Base-by-base conservation (phyloP, 306 rosid species). In the Lotus japonicus region DNA sequence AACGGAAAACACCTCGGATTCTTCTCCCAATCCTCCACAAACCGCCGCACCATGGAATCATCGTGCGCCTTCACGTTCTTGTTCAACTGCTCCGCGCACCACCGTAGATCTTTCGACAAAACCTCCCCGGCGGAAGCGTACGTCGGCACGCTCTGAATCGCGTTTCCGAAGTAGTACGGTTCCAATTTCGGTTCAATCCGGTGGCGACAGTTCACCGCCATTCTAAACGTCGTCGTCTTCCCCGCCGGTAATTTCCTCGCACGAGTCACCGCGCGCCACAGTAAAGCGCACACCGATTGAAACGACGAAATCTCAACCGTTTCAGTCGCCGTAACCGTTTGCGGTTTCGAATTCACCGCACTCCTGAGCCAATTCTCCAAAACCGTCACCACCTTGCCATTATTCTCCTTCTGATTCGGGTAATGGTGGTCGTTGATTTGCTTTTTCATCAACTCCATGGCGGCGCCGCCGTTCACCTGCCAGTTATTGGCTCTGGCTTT, bases 81-180 rank as follows among this genome's bases (percentile, higher is more conserved):
- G 50, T 79, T 88, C 60, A 94, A 82, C 85, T 81, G 78, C 84
- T 83, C 85, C 48, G 98, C 97, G 68, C 96, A 86, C 98, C 98
- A 90, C 49, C 85, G 70, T 21, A 87, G 72, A 16, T 84, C 96
- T 43, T 61, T 54, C 0, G 81, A 64, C 42, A 79, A 3, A 10
- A 92, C 96, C 0, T 92, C 95, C 0, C 76, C 85, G 0, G 83
- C 89, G 0, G 84, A 43, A 16, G 92, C 92, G 43, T 52, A 68
- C 0, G 95, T 92, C 0, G 95, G 89, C 12, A 89, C 73, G 79
- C 96, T 89, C 63, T 87, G 98, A 64, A 92, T 92, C 13, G 95
- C 98, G 83, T 92, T 92, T 21, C 98, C 98, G 73, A 92, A 92
- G 70, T 92, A 92, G 72, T 61, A 80, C n/a, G 84, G 31, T 35